These are phyloP conservation scores for Mycena metata DNA, from an alignment of 768 basidiomycete species.

Conservation along the genomic window DNA sequence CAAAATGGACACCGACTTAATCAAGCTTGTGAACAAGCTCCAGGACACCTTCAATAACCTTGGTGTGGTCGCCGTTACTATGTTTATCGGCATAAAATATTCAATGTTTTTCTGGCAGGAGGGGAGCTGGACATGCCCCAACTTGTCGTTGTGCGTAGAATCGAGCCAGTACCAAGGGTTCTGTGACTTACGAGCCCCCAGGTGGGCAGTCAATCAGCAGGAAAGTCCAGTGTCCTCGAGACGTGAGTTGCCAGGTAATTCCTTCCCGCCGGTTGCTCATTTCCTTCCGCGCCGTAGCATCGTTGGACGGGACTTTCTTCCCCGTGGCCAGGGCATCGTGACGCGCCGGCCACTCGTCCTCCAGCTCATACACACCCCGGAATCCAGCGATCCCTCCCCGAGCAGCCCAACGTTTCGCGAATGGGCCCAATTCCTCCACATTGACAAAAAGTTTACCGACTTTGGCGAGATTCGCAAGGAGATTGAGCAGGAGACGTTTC, in stretches of 20 bases:
- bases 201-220: slow-evolving; percentile 97
- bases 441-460: slow-evolving; percentile 97
- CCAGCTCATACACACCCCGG: slow-evolving; percentile 93
- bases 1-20: slow-evolving; percentile 92
- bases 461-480: slow-evolving; percentile 94
- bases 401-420: slow-evolving; percentile 72
- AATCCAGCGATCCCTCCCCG: slow-evolving; percentile 62
- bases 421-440: slow-evolving; percentile 98
- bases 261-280: slow-evolving; percentile 19
- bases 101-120: slow-evolving; percentile 58
- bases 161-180: neutral
- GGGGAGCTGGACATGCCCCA: slow-evolving; percentile 96
- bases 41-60: slow-evolving; percentile 94
- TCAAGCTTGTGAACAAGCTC: slow-evolving; percentile 93
- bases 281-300: slow-evolving; percentile 64
- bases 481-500: slow-evolving; percentile 97
- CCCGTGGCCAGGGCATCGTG: slow-evolving; percentile 93
- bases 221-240: slow-evolving; percentile 96
- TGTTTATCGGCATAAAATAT: slow-evolving; percentile 29
- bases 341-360: slow-evolving; percentile 95
- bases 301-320: slow-evolving; percentile 93
- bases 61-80: slow-evolving; percentile 66
- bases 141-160: slow-evolving; percentile 81
- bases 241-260: slow-evolving; percentile 70
- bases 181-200: slow-evolving; percentile 45